A percentile compares a stretch with the other conserved stretches of the same genome.
phyloP scores from a whole-genome alignment of 169 alveolate genomes.

The Cryptosporidium meleagridis region DNA sequence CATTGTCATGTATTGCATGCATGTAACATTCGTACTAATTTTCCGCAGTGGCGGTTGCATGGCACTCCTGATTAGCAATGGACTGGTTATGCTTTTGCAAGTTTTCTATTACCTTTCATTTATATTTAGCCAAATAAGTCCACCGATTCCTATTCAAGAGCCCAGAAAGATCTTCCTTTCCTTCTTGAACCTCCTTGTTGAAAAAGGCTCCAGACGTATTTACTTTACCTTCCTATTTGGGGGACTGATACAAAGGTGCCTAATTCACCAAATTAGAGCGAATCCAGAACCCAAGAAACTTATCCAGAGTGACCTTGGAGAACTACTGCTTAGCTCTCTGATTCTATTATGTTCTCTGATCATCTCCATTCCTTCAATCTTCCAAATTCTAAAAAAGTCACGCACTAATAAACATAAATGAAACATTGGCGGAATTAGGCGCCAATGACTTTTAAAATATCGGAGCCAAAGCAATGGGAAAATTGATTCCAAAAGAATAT shows the following conservation, averaged over 20 bases:
- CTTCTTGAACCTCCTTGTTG: not conserved
- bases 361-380: slow-evolving; percentile 5
- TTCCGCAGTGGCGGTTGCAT: slow-evolving; percentile 19
- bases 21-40: not conserved
- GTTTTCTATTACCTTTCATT: slow-evolving; percentile 8
- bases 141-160: not conserved
- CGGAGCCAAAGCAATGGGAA: not conserved
- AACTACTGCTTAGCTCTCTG: not conserved
- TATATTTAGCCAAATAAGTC: not conserved
- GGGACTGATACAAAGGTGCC: slow-evolving; percentile 32
- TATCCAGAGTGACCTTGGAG: not conserved
- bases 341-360: not conserved
- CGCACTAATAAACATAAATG: slow-evolving; percentile 7
- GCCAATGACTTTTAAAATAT: not conserved
- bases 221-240: slow-evolving; percentile 9
- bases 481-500: not conserved
- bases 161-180: not conserved
- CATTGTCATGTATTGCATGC: slow-evolving; percentile 6
- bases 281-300: not conserved
- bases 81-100: not conserved
- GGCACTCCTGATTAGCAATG: not conserved
- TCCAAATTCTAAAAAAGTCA: not conserved
- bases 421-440: slow-evolving; percentile 11
- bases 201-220: slow-evolving; percentile 30
- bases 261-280: not conserved